These are phyloP conservation scores for Diaporthe sp. DNA, from an alignment of 2,329 filamentous ascomycete species.

Conservation along the genomic window DNA sequence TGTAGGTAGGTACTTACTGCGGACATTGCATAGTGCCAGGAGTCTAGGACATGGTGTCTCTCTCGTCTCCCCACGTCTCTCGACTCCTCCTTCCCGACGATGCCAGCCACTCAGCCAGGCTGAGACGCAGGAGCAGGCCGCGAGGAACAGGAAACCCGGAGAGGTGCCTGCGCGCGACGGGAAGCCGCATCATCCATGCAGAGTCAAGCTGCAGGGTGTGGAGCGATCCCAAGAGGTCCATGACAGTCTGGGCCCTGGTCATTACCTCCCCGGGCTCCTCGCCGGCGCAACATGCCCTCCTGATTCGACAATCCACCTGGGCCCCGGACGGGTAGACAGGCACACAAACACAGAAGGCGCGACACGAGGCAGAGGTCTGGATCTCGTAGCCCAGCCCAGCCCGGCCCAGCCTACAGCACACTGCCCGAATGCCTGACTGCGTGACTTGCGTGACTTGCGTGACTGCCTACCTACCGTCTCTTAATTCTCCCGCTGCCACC, in stretches of 20 bases:
- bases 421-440: not conserved
- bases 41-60: not conserved
- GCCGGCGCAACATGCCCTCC: conserved; percentile 1
- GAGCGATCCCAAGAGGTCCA: conserved; percentile 22
- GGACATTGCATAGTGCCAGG: too few relatives aligned
- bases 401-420: not conserved
- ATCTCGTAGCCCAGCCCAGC: conserved; percentile 1
- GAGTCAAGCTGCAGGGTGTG: conserved; percentile 21
- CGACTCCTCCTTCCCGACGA: not conserved
- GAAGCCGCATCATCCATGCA: conserved; percentile 20
- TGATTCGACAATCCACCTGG: conserved; percentile 15
- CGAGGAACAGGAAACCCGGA: not conserved
- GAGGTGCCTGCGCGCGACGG: conserved; percentile 9
- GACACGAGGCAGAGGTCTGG: conserved; percentile 2
- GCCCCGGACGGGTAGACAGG: conserved; percentile 20
- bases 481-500: not conserved
- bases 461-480: not conserved
- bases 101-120: not conserved
- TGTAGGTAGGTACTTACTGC: too few relatives aligned
- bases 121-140: not conserved
- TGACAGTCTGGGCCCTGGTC: conserved; percentile 29
- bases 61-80: not conserved
- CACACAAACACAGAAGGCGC: conserved; percentile 11
- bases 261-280: conserved; percentile 2
- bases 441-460: too few relatives aligned